Evolutionary conservation across 116 monocot genomes (phyloP).

Genomic region (Thalassia testudinum): DNA sequence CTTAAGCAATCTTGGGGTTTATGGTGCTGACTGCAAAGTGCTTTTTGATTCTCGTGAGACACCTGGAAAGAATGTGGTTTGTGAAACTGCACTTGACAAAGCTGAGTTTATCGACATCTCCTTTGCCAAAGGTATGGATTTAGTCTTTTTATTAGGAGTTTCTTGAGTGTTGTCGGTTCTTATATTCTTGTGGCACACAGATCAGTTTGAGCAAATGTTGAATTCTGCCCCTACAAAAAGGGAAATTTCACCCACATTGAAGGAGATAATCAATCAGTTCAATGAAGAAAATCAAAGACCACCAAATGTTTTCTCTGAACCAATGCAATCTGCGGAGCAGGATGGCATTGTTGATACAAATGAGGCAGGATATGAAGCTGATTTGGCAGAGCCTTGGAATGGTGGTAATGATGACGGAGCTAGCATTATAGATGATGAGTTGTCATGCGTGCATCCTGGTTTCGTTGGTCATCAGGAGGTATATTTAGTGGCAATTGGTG

Average conservation of each 20-base stretch:
- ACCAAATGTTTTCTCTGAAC: constrained; percentile 4
- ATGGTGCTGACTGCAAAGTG: constrained; percentile 67
- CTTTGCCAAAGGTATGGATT: constrained; percentile 59
- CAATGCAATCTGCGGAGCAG: constrained; percentile 2
- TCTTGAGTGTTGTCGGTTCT: not conserved
- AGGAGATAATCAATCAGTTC: constrained; percentile 55
- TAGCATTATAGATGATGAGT: constrained; percentile 32
- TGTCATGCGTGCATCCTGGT: constrained; percentile 15
- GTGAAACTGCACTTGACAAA: constrained; percentile 17
- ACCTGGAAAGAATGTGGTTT: constrained; percentile 41
- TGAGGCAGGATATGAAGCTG: constrained; percentile 13
- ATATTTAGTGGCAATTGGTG: not conserved
- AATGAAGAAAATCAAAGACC: constrained; percentile 59
- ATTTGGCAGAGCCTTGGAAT: constrained; percentile 16
- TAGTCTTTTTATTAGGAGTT: not conserved
- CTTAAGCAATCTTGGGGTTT: constrained; percentile 84
- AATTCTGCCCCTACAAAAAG: constrained; percentile 22
- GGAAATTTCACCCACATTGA: constrained; percentile 81
- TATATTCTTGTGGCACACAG: constrained; percentile 15
- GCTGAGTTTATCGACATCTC: constrained; percentile 59
- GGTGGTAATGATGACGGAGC: constrained; percentile 43
- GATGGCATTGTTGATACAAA: constrained; percentile 18
- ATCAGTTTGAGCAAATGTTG: constrained; percentile 59
- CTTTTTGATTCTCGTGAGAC: constrained; percentile 92
- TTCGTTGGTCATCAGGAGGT: constrained; percentile 46